These are phyloP conservation scores for Xerocomellus intermedius DNA, from an alignment of 768 basidiomycete genomes.

Conservation along the genomic window DNA sequence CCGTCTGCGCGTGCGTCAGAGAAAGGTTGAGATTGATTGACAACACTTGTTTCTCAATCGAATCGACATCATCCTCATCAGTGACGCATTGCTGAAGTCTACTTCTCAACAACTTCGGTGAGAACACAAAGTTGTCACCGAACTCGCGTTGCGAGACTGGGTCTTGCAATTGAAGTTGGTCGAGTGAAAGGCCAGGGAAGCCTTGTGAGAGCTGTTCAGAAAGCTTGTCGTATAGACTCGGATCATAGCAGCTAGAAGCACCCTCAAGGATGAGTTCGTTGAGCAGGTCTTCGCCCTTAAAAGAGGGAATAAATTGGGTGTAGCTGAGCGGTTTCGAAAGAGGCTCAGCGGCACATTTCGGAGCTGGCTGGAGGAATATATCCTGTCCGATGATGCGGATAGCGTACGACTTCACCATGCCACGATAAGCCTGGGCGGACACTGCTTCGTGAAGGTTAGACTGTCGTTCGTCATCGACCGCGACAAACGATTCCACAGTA, in stretches of 20 bases:
- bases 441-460: slow-evolving; percentile 60
- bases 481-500: slow-evolving; percentile 46
- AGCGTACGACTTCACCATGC: slow-evolving; percentile 70
- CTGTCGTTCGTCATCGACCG: slow-evolving; percentile 40
- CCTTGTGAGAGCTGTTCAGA: slow-evolving; percentile 44
- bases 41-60: slow-evolving; percentile 56
- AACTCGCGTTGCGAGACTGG: slow-evolving; percentile 68
- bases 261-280: slow-evolving; percentile 69
- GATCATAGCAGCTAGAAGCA: slow-evolving; percentile 67
- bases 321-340: slow-evolving; percentile 60
- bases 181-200: slow-evolving; percentile 62
- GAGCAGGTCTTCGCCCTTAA: slow-evolving; percentile 63
- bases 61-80: slow-evolving; percentile 41
- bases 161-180: slow-evolving; percentile 62
- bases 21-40: slow-evolving; percentile 89
- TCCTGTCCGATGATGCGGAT: slow-evolving; percentile 74
- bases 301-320: slow-evolving; percentile 49
- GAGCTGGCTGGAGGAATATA: slow-evolving; percentile 57
- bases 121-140: slow-evolving; percentile 79
- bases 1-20: slow-evolving; percentile 72
- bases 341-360: slow-evolving; percentile 36
- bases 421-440: slow-evolving; percentile 64
- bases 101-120: slow-evolving; percentile 53
- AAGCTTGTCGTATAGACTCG: slow-evolving; percentile 65
- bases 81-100: slow-evolving; percentile 47